phyloP scores from a whole-genome alignment of 1,284 basidiomycete species.

The Sporisorium exsertum region DNA sequence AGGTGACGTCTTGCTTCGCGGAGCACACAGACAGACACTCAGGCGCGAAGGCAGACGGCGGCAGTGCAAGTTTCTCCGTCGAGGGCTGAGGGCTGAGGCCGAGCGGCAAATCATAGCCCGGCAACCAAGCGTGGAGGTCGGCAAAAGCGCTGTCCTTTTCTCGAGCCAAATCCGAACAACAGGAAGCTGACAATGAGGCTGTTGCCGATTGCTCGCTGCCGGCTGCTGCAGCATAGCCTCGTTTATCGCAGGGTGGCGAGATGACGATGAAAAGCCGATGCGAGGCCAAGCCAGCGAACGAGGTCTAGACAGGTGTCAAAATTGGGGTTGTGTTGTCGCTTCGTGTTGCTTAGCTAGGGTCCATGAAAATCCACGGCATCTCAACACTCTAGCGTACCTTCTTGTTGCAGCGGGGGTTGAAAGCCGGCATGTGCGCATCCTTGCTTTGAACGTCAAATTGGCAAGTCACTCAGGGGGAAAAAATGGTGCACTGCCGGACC shows the following conservation, averaged over 20 bases:
- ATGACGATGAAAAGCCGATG: neutral
- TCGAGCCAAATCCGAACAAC: neutral
- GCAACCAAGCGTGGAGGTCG: neutral
- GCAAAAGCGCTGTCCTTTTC: neutral
- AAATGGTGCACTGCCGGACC: neutral
- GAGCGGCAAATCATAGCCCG: neutral
- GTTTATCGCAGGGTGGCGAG: neutral
- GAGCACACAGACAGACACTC: neutral
- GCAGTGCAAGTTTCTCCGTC: too few relatives aligned
- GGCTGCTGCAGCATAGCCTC: neutral
- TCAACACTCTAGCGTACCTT: neutral
- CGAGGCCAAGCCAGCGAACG: neutral
- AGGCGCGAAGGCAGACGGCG: too few relatives aligned
- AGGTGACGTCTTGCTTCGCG: neutral
- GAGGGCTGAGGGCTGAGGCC: too few relatives aligned
- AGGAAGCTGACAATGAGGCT: neutral
- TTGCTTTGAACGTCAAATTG: neutral
- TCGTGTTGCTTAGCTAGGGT: neutral
- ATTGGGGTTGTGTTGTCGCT: neutral
- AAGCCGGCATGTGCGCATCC: neutral
- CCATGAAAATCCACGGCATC: neutral
- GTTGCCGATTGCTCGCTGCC: too few relatives aligned
- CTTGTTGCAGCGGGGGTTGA: neutral
- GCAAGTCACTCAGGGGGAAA: too few relatives aligned
- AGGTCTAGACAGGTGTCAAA: neutral